These are phyloP conservation scores for Yamadazyma sp. DNA, from an alignment of 805 yeast genomes.

Conservation along the genomic window DNA sequence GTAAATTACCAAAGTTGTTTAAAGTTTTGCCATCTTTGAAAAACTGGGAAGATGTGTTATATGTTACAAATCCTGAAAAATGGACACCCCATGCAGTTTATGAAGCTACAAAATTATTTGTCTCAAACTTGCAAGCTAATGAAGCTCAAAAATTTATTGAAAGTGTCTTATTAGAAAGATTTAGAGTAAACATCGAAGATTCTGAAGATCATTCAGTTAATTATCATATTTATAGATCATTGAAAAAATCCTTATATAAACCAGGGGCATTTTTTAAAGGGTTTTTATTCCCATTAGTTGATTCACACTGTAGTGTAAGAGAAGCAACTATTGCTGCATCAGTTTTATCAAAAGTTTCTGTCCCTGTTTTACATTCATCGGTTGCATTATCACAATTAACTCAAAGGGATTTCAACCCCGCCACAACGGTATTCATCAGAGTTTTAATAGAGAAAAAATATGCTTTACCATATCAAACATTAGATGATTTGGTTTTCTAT, in stretches of 20 bases:
- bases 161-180: slow-evolving; percentile 64
- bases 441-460: slow-evolving; percentile 90
- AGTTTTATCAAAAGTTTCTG: slow-evolving; percentile 80
- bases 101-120: slow-evolving; percentile 93
- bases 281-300: slow-evolving; percentile 85
- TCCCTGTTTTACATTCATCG: slow-evolving; percentile 93
- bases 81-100: slow-evolving; percentile 96
- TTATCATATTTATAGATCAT: slow-evolving; percentile 87
- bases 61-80: slow-evolving; percentile 83
- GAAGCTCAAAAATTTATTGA: slow-evolving; percentile 86
- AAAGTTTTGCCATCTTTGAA: slow-evolving; percentile 89
- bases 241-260: slow-evolving; percentile 90
- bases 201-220: slow-evolving; percentile 76
- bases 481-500: slow-evolving; percentile 90
- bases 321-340: slow-evolving; percentile 97
- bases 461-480: slow-evolving; percentile 94
- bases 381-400: slow-evolving; percentile 87
- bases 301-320: slow-evolving; percentile 81
- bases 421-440: slow-evolving; percentile 86
- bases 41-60: slow-evolving; percentile 94
- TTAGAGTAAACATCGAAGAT: slow-evolving; percentile 67
- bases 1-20: slow-evolving; percentile 93
- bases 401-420: slow-evolving; percentile 78
- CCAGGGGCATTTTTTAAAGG: slow-evolving; percentile 99
- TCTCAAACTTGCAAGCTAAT: slow-evolving; percentile 80